These are phyloP conservation scores for Gnomoniopsis smithogilvyi DNA, from an alignment of 2,329 filamentous ascomycete species.

Conservation along the genomic window DNA sequence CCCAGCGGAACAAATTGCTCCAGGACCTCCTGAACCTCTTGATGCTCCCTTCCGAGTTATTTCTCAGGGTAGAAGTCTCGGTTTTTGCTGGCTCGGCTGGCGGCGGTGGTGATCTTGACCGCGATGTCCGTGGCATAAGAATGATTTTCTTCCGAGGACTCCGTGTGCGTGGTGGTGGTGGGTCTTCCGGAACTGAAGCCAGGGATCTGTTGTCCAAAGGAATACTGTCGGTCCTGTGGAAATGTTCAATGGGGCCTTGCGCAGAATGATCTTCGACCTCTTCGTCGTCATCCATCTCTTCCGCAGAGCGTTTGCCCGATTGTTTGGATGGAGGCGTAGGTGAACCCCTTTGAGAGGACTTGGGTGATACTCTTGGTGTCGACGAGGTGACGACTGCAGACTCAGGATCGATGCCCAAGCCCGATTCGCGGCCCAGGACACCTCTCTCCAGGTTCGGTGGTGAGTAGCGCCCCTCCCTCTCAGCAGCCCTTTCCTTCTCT, in stretches of 20 bases:
- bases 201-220: conserved; percentile 29
- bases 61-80: conserved; percentile 49
- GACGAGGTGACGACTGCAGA: conserved; percentile 56
- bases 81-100: conserved; percentile 39
- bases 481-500: conserved; percentile 62
- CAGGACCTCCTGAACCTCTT: conserved; percentile 48
- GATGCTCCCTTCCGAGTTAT: conserved; percentile 52
- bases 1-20: conserved; percentile 73
- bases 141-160: conserved; percentile 35
- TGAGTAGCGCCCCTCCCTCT: conserved; percentile 51
- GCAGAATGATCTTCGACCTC: conserved; percentile 16
- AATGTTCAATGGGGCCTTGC: conserved; percentile 30
- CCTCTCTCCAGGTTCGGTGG: conserved; percentile 58
- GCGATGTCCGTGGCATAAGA: conserved; percentile 43
- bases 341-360: conserved; percentile 30
- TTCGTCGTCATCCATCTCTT: conserved; percentile 15
- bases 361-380: conserved; percentile 44
- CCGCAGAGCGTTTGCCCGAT: conserved; percentile 26
- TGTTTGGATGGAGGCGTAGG: conserved; percentile 21
- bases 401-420: conserved; percentile 53
- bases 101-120: conserved; percentile 46
- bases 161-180: conserved; percentile 22
- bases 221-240: conserved; percentile 46
- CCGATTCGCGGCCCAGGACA: conserved; percentile 56
- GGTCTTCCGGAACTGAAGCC: conserved; percentile 19